Evolutionary conservation across 257 asterid species (phyloP), one percentile per base, ranked within the genome.

Genomic region (Przewalskia tangutica): DNA sequence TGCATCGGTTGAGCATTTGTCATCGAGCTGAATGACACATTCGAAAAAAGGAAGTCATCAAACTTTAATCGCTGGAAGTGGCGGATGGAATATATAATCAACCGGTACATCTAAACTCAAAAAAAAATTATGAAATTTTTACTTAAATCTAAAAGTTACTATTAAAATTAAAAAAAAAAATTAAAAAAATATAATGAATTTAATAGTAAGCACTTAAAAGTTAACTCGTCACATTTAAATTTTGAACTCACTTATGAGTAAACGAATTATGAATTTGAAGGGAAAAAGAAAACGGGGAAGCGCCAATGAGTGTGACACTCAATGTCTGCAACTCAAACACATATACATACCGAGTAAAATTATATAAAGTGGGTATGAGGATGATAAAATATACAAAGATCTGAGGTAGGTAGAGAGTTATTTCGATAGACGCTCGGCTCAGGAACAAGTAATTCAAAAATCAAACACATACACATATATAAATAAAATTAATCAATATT

Each of bases 1-100:
- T 17, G 77, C 77, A 73, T 90, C 86, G 17, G 82, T 14, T 23
- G 94, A 86, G 70, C 97, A 92, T 3, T 81, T 85, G 23, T 91
- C 95, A 2, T 89, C 90, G 17, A 87, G 34, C 98, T 93, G 76
- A 38, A 81, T 38, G 5, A 32, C 3, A 58, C 70, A 79, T 32
- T 23, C 13, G 2, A 77, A 44, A 7, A 40, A 9, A 27, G 2
- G 2, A 38, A 68, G 6, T 68, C 50, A 16, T 68, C 54, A 38
- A 8, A 17, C 59, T 54, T 4, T 16, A 17, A 54, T 54, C 18
- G 5, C 6, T 6, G 18, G 59, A 54, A 54, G 7, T 0, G 7
- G 58, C 7, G 18, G n/a, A 53, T 53, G 14, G 42, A 38, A 38
- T 27, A 6, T 44, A 44, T 4, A 44, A 44, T 44, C 7, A 44